These are phyloP conservation scores for Xerocomus potaroensis DNA, from an alignment of 768 basidiomycete species.

Conservation along the genomic window DNA sequence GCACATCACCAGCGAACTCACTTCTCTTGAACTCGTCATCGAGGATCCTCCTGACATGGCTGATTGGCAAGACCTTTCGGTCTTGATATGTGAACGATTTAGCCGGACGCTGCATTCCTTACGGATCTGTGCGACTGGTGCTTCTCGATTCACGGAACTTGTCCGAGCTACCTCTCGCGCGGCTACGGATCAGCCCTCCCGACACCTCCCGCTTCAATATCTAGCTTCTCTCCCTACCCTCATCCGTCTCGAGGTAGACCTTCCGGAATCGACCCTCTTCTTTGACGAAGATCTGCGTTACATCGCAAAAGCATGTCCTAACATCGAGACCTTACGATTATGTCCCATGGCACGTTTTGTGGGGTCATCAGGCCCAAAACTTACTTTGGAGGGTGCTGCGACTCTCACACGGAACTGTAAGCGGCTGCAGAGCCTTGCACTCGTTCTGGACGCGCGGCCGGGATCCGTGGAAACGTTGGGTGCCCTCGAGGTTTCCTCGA, in stretches of 20 bases:
- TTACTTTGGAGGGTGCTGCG: slow-evolving; percentile 62
- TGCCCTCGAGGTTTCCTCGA: slow-evolving; percentile 50
- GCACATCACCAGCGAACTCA: slow-evolving; percentile 61
- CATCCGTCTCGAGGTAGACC: slow-evolving; percentile 67
- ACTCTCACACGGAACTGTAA: slow-evolving; percentile 55
- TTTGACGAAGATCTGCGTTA: slow-evolving; percentile 54
- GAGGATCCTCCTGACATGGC: slow-evolving; percentile 73
- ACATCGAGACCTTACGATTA: slow-evolving; percentile 62
- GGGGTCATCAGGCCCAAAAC: slow-evolving; percentile 44
- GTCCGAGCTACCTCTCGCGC: slow-evolving; percentile 69
- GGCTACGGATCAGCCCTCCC: slow-evolving; percentile 49
- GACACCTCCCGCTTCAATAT: slow-evolving; percentile 58
- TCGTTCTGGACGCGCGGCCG: slow-evolving; percentile 57
- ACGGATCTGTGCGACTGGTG: slow-evolving; percentile 59
- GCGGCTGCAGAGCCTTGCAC: slow-evolving; percentile 59
- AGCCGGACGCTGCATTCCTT: slow-evolving; percentile 55
- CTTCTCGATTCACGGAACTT: slow-evolving; percentile 77
- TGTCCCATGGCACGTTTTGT: slow-evolving; percentile 69
- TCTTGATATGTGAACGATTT: slow-evolving; percentile 59
- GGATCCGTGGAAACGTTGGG: slow-evolving; percentile 43
- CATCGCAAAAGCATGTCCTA: slow-evolving; percentile 60
- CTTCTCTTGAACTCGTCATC: slow-evolving; percentile 68
- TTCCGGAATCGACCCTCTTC: slow-evolving; percentile 72
- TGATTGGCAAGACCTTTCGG: slow-evolving; percentile 73
- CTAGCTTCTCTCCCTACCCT: slow-evolving; percentile 52